Evolutionary conservation across 495 filamentous ascomycete species (phyloP), one percentile per base, ranked within the genome.

Genomic region (Xylaria nigripes): DNA sequence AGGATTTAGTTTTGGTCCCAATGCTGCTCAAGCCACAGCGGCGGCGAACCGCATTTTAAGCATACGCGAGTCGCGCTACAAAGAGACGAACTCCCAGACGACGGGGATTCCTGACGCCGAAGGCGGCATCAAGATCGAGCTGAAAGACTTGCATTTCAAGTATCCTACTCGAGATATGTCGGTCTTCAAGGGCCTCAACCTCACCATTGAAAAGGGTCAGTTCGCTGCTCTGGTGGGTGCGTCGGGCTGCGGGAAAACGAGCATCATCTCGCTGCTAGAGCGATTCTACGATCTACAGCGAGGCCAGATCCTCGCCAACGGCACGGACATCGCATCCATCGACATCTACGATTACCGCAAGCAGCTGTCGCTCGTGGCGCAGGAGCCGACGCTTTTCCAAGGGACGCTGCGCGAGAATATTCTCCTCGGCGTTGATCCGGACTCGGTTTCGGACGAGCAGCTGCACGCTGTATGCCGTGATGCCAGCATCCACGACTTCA

Each of bases 221-320:
- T 86, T 81, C 57, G 80, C 79, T 10, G 87, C 84, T 1, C 74
- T 93, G 24, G 87, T 91, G 3, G 88, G 87, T 6, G 72, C 85
- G 0, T 83, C 78, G 0, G 88, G 88, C 7, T 89, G 83, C 51
- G 88, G 88, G 19, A 93, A 93, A 64, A 83, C 79, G 0, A 89
- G 83, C 2, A 75, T 85, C n/a, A 79, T 89, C 13, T 80, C 80
- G 0, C 70, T 90, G 0, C 69, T 90, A 0, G 84, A 86, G 65
- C 68, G 73, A 46, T 87, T 89, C 67, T 90, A 89, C 64, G 73
- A 81, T 50, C 69, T 80, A 0, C 75, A 76, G 1, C 66, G 74
- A 9, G 85, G 85, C 16, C 70, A 67, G 29, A 84, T 89, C 49
- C 67, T 74, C 5, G 64, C 82, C 36, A 75, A 85, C 61, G 80